Evolutionary conservation across 805 yeast species (phyloP).

Genomic region (Wickerhamomyces rabaulensis): DNA sequence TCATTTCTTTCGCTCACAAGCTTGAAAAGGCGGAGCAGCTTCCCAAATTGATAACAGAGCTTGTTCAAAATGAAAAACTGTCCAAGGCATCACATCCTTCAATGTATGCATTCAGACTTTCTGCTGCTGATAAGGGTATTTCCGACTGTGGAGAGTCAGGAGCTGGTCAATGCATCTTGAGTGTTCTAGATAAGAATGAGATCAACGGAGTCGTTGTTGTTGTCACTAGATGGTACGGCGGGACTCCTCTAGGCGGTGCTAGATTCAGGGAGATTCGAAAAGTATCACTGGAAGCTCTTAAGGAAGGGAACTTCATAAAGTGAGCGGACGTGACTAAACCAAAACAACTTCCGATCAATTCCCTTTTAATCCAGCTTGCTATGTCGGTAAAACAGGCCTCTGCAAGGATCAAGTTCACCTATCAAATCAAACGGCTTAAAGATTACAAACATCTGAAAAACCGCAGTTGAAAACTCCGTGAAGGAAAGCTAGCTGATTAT

Average conservation of each 20-base stretch:
- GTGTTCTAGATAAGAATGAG: conserved; percentile 44
- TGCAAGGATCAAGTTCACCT: too few species aligned
- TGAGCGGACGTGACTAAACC: too few species aligned
- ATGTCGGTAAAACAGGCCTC: too few species aligned
- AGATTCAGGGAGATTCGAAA: conserved; percentile 64
- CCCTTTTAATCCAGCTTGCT: too few species aligned
- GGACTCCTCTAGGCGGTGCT: conserved; percentile 64
- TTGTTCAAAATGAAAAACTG: conserved; percentile 43
- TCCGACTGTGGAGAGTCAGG: conserved; percentile 73
- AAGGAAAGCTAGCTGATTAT: too few species aligned
- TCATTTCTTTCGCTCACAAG: background rate
- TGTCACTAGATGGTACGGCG: conserved; percentile 82
- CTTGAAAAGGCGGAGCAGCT: background rate
- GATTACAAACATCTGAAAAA: too few species aligned
- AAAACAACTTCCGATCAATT: too few species aligned
- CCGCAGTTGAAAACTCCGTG: too few species aligned
- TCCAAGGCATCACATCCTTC: conserved; percentile 63
- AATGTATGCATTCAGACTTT: conserved; percentile 71
- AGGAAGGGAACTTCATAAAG: conserved; percentile 29
- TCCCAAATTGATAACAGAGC: conserved; percentile 29
- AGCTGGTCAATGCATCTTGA: conserved; percentile 57
- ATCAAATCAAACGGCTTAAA: too few species aligned
- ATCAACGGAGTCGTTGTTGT: conserved; percentile 54
- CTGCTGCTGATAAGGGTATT: conserved; percentile 47
- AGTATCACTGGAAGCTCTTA: conserved; percentile 48